Evolutionary conservation across 305 asterid species (phyloP), one percentile per base, ranked within the genome.

Genomic region (Fraxinus ornus): DNA sequence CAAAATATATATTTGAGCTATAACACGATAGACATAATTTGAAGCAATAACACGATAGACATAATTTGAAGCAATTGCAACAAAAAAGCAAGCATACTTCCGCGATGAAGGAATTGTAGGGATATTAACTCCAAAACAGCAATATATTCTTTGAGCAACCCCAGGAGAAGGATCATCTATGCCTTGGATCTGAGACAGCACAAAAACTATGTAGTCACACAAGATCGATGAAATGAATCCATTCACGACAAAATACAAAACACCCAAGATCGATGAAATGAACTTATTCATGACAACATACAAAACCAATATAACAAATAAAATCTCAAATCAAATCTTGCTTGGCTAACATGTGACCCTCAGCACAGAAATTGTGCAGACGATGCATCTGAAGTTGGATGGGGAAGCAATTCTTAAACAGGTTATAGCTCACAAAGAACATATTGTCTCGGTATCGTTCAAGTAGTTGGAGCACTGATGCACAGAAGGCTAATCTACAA

Each of bases 41-140:
- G 77, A 84, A 74, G 52, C 64, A 79, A 55, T 22, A 78, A n/a
- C 80, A 74, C n/a, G 55, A 73, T 49, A 47, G 83, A 33, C 75
- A 81, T 77, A 78, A 75, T 81, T 55, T 36, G 77, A 84, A 74
- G 52, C 64, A 79, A 55, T 22, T 36, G 62, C 26, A 24, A 47
- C 6, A 82, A n/a, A 74, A 33, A 21, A 79, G 78, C 30, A 26
- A 84, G 41, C 90, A 62, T 90, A 93, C 98, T 91, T 97, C 88
- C 93, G 97, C 33, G 92, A 82, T 62, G 93, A 92, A 79, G 98
- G 92, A 81, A 97, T 82, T 35, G 97, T 84, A 26, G 98, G 98
- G 86, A 89, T 80, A 84, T 88, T 88, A 75, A 92, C 92, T 81
- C 90, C 97, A 84, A 93, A 97, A 87, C 91, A 93, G 87, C 84